phyloP scores from a whole-genome alignment of 257 asterid species.

The Solanum rostratum region DNA sequence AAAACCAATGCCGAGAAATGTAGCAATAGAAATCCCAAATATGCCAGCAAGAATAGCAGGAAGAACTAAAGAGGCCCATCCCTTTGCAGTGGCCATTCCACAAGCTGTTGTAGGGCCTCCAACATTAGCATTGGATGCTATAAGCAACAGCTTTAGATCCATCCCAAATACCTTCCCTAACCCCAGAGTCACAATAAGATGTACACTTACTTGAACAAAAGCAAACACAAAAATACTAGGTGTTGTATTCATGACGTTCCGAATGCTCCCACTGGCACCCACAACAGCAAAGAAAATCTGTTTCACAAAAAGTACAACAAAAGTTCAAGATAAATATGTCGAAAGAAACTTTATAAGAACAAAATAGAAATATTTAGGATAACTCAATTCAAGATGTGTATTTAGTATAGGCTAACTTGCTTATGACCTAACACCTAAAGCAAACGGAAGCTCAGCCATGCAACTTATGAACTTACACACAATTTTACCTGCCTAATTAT shows the following conservation, averaged over 20 bases:
- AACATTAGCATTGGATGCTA: conserved; percentile 80
- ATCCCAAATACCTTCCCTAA: conserved; percentile 45
- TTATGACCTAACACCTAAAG: background rate
- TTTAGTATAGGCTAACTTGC: background rate
- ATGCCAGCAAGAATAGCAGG: conserved; percentile 70
- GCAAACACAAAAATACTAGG: conserved; percentile 77
- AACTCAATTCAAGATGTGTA: background rate
- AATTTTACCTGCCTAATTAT: background rate
- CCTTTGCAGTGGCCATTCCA: conserved; percentile 84
- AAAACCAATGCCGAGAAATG: conserved; percentile 72
- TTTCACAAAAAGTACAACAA: background rate
- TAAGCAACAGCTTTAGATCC: conserved; percentile 36
- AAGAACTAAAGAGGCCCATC: conserved; percentile 62
- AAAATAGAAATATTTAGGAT: too few species aligned
- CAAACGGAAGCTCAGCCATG: background rate
- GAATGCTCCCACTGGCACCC: conserved; percentile 78
- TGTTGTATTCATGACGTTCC: conserved; percentile 65
- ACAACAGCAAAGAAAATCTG: conserved; percentile 72
- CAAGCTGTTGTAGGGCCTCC: conserved; percentile 92
- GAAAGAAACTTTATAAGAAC: too few species aligned
- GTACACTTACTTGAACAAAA: conserved; percentile 56
- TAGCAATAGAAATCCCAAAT: conserved; percentile 64
- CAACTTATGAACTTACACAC: background rate
- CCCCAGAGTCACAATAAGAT: conserved; percentile 48
- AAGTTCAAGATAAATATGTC: background rate